phyloP scores from a whole-genome alignment of 2,329 filamentous ascomycete genomes.

The Botrytis byssoidea region DNA sequence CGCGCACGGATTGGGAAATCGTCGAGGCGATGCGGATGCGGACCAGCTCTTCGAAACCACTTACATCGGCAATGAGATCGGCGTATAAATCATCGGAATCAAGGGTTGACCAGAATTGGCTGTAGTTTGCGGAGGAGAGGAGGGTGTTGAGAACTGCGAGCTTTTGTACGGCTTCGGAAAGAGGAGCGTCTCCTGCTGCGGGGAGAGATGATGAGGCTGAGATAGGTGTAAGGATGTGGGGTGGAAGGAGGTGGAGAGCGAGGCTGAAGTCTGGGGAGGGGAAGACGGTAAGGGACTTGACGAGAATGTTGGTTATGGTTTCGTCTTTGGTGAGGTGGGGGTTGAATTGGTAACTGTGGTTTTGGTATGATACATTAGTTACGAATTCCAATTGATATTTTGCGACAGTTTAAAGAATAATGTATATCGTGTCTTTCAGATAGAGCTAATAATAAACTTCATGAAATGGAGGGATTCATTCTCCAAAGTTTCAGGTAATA shows the following conservation, averaged over 20 bases:
- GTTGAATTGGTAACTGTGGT: constrained; percentile 94
- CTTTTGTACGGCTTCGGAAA: constrained; percentile 81
- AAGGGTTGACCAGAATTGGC: constrained; percentile 87
- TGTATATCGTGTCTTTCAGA: constrained; percentile 55
- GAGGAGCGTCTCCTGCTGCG: constrained; percentile 59
- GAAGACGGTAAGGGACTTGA: constrained; percentile 97
- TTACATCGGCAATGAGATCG: constrained; percentile 89
- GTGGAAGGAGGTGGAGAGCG: constrained; percentile 87
- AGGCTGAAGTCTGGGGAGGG: constrained; percentile 94
- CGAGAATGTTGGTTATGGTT: constrained; percentile 97
- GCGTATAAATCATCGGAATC: constrained; percentile 95
- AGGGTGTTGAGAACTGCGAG: constrained; percentile 68
- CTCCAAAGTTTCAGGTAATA: constrained; percentile 83
- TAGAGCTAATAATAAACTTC: constrained; percentile 76
- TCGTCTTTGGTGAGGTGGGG: constrained; percentile 96
- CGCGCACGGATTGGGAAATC: constrained; percentile 76
- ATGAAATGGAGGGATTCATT: constrained; percentile 57
- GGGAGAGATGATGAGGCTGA: constrained; percentile 49
- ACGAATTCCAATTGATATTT: not conserved
- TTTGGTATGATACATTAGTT: constrained; percentile 15
- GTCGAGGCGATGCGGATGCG: constrained; percentile 86
- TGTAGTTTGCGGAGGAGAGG: constrained; percentile 87
- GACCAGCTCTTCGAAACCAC: constrained; percentile 92
- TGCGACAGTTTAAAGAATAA: constrained; percentile 20
- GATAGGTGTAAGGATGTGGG: constrained; percentile 68